Evolutionary conservation across 805 yeast genomes (phyloP), one percentile per base, ranked within the genome.

Genomic region (Komagataella kurtzmanii): DNA sequence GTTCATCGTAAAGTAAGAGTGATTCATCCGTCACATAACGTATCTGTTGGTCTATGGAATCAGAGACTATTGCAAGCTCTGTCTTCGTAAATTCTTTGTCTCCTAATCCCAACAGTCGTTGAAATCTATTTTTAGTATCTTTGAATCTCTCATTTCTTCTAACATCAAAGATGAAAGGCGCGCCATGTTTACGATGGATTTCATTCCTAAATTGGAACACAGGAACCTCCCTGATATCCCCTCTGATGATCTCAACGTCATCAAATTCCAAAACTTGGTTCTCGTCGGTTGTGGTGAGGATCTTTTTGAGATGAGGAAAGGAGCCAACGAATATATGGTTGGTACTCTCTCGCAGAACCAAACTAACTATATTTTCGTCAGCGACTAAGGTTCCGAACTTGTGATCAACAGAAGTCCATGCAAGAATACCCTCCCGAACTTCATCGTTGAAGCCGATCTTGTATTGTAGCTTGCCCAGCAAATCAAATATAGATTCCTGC

Each of bases 151-250:
- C 99, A 12, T 73, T 79, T 7, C 86, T 82, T 49, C 78, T 72
- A 6, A 86, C 65, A n/a, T 79, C 76, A 62, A 90, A 87, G 7
- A 85, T 68, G 62, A 90, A 90, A 3, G 97, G 95, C 49, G 84
- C 72, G n/a, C 96, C 90, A 64, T 90, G 98, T 46, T 73, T 68
- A 55, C 71, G 72, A 47, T 71, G 74, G 23, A 83, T 72, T 45
- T 82, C 85, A 58, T 84, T 86, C 64, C 82, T 77, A 66, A 83
- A 90, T 61, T 89, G 97, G 56, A 80, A 73, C 1, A 83, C 95
- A 3, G 85, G 76, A 2, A 86, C 74, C 46, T 85, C 59, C 57
- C 71, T 74, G 1, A 72, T 63, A 21, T 61, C 44, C 12, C 40
- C 49, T 43, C 17, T 36, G 6, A 43, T n/a, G 23, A 46, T n/a